Conservation (phyloP, 331 rosid species). For the Malus hybrid region DNA sequence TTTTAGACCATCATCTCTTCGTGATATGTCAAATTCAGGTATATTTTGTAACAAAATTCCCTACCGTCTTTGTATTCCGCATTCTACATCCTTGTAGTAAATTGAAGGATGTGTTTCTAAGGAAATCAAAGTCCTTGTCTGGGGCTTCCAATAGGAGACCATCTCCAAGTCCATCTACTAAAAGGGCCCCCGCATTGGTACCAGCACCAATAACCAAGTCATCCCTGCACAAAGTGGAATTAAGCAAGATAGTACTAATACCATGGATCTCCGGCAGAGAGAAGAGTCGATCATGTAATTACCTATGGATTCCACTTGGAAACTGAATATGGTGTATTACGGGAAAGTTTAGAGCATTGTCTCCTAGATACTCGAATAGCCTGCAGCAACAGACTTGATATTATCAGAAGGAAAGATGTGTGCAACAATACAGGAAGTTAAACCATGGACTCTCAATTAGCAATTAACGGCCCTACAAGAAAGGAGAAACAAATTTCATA, state of each 20-base stretch:
- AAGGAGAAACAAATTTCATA: background rate
- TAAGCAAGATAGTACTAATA: conserved; percentile 4
- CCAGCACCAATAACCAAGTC: conserved; percentile 93
- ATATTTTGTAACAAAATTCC: background rate
- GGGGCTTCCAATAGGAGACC: conserved; percentile 78
- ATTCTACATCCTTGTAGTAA: conserved; percentile 97
- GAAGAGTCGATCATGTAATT: conserved; percentile 5
- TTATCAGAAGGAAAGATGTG: conserved; percentile 7
- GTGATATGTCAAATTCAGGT: background rate
- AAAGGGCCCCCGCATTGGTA: conserved; percentile 79
- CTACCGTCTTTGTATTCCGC: conserved; percentile 95
- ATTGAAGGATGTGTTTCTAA: conserved; percentile 91
- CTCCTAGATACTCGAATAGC: conserved; percentile 74
- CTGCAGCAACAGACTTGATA: conserved; percentile 22
- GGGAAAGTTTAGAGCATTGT: conserved; percentile 66
- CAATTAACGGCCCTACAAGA: background rate
- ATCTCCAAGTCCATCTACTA: conserved; percentile 98
- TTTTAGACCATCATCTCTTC: background rate
- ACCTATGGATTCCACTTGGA: conserved; percentile 85
- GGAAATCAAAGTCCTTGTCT: conserved; percentile 79
- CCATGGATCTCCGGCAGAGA: background rate
- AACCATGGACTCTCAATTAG: background rate
- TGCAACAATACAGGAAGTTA: background rate
- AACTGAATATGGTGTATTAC: conserved; percentile 88
- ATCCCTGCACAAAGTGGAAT: conserved; percentile 47